Percentiles rank a stretch among this genome's conserved stretches.
Conservation (phyloP, 371 early-diverging fungal species). For the Actinomortierella wolfii region DNA sequence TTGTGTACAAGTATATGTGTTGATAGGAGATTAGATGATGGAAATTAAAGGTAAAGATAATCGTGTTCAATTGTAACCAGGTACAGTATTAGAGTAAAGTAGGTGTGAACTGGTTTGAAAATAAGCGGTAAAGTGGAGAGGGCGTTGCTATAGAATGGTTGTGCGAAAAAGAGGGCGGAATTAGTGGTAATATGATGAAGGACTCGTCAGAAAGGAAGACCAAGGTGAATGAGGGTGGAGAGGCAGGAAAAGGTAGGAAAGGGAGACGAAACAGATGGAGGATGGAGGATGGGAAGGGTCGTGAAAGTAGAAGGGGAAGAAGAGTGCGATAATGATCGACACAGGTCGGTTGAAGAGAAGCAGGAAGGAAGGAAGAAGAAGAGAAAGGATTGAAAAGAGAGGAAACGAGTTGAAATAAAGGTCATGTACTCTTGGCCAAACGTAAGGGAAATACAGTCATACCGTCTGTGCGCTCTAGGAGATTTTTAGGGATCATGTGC, state of each 20-base stretch:
- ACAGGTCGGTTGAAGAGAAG: neutral
- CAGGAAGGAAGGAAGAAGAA: neutral
- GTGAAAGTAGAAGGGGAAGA: neutral
- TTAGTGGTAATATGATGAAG: no score
- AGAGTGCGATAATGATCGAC: constrained; percentile 2
- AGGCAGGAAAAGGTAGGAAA: constrained; percentile 1
- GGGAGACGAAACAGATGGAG: neutral
- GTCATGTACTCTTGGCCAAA: no score
- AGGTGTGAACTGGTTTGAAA: neutral
- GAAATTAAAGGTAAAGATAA: constrained; percentile 3
- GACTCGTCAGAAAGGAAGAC: neutral
- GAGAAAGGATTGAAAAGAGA: neutral
- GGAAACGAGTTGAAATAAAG: neutral
- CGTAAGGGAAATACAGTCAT: no score
- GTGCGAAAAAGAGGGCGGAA: neutral
- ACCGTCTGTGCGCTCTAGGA: no score
- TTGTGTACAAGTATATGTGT: neutral
- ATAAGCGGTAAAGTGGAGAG: neutral
- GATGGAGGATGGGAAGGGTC: neutral
- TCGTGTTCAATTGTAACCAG: no score
- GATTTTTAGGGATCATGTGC: no score
- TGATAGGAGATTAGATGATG: neutral
- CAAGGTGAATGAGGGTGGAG: constrained; percentile 1
- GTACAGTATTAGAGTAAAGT: no score
- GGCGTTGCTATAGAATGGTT: neutral